Conservation (phyloP, 1,284 basidiomycete species). For the Malassezia brasiliensis region DNA sequence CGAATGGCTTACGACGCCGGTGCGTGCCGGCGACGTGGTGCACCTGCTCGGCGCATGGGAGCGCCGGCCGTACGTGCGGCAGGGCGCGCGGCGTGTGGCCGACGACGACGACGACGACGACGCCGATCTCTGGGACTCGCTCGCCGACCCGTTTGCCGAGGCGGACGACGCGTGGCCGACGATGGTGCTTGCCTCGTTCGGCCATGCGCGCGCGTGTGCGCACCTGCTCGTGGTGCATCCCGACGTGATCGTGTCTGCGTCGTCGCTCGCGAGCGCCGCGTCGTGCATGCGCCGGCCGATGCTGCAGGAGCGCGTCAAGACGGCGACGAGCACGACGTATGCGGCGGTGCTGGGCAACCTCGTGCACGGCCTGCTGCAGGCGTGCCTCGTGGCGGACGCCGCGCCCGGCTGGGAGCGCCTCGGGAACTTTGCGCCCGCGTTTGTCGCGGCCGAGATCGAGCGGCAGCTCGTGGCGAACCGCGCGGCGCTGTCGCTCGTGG, state of each 20-base stretch:
- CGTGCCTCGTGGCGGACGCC: slow-evolving; percentile 27
- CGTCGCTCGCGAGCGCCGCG: slow-evolving; percentile 33
- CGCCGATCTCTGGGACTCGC: slow-evolving; percentile 27
- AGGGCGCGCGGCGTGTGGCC: not conserved
- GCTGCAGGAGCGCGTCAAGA: slow-evolving; percentile 31
- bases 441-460: slow-evolving; percentile 25
- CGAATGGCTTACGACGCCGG: slow-evolving; percentile 29
- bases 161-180: not conserved
- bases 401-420: slow-evolving; percentile 40
- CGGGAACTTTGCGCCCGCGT: slow-evolving; percentile 33
- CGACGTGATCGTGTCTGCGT: slow-evolving; percentile 37
- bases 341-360: slow-evolving; percentile 39
- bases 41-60: slow-evolving; percentile 29
- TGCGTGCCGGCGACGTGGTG: slow-evolving; percentile 22
- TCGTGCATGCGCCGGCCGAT: slow-evolving; percentile 39
- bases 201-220: slow-evolving; percentile 2
- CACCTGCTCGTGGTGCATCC: slow-evolving; percentile 44
- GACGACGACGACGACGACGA: slow-evolving; percentile 13
- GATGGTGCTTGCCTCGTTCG: slow-evolving; percentile 14
- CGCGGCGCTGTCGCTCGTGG: slow-evolving; percentile 27
- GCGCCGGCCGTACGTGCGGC: not conserved
- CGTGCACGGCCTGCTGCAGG: slow-evolving; percentile 42
- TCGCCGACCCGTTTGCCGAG: slow-evolving; percentile 6
- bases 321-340: slow-evolving; percentile 24
- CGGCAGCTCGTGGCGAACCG: slow-evolving; percentile 26